Evolutionary conservation across 2,329 filamentous ascomycete species (phyloP).

Genomic region (Pestalotiopsis sp.): DNA sequence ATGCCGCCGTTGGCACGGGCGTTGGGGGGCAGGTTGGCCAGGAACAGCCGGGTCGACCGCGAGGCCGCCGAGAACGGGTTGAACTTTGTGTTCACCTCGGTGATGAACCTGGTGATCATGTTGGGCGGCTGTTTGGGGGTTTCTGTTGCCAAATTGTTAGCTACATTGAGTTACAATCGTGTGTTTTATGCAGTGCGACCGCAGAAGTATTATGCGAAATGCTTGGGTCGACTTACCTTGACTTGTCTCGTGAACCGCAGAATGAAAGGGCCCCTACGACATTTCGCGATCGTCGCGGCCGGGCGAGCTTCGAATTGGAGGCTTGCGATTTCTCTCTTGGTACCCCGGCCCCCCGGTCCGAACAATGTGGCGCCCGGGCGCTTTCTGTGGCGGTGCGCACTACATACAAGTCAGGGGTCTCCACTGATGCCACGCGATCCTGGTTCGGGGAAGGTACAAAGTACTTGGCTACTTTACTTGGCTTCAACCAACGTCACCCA

Average conservation of each 20-base stretch:
- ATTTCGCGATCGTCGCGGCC: not conserved
- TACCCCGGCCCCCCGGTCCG: not conserved
- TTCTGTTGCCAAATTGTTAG: not conserved
- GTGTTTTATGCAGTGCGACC: not conserved
- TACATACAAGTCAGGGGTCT: not conserved
- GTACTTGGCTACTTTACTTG: not conserved
- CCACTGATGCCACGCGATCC: conserved; percentile 1
- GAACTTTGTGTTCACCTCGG: conserved; percentile 85
- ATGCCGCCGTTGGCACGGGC: conserved; percentile 70
- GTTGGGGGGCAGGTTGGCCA: conserved; percentile 79
- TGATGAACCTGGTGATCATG: conserved; percentile 88
- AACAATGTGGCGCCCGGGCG: not conserved
- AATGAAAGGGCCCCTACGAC: not conserved
- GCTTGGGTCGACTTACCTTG: not conserved
- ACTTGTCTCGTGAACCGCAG: not conserved
- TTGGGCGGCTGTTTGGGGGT: conserved; percentile 1
- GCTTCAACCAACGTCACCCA: not conserved
- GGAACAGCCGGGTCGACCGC: conserved; percentile 85
- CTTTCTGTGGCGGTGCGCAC: not conserved
- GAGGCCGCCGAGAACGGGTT: conserved; percentile 84
- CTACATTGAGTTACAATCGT: not conserved
- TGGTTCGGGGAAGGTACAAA: not conserved
- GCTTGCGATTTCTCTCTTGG: not conserved
- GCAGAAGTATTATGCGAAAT: too few relatives aligned
- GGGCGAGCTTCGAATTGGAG: not conserved